Percentiles rank a stretch among this genome's conserved stretches.
Evolutionary conservation across 768 basidiomycete genomes (phyloP).

Genomic region (Suillus discolor): DNA sequence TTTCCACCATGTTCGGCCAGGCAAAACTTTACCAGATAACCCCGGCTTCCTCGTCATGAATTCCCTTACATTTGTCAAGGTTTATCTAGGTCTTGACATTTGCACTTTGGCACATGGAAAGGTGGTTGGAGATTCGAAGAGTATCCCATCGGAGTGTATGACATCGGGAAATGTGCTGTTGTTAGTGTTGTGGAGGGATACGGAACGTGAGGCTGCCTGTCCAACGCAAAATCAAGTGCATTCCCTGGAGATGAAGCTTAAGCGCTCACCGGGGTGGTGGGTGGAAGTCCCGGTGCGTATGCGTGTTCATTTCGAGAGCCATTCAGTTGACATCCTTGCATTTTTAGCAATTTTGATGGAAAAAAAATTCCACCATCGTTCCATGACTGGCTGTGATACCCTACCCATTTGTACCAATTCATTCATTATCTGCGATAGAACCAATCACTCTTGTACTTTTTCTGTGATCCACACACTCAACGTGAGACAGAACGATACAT

Average conservation of each 20-base stretch:
- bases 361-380: too few relatives aligned
- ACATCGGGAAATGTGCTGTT: not conserved
- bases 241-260: too few relatives aligned
- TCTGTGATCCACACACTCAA: too few relatives aligned
- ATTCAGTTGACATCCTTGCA: too few relatives aligned
- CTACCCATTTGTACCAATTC: not conserved
- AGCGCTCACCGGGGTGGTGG: too few relatives aligned
- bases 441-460: too few relatives aligned
- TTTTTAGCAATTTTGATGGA: too few relatives aligned
- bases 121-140: not conserved
- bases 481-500: too few relatives aligned
- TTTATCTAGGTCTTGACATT: not conserved
- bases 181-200: constrained; percentile 3
- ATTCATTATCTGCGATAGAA: not conserved
- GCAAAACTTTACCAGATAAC: not conserved
- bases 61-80: not conserved
- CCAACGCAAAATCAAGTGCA: not conserved
- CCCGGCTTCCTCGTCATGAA: not conserved
- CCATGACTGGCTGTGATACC: not conserved
- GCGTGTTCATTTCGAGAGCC: too few relatives aligned
- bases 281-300: too few relatives aligned
- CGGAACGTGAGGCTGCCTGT: not conserved
- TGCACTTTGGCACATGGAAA: not conserved
- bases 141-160: not conserved
- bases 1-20: not conserved